Evolutionary conservation across 176 grass and related monocot species (phyloP).

Genomic region (Aegilops bicornis): DNA sequence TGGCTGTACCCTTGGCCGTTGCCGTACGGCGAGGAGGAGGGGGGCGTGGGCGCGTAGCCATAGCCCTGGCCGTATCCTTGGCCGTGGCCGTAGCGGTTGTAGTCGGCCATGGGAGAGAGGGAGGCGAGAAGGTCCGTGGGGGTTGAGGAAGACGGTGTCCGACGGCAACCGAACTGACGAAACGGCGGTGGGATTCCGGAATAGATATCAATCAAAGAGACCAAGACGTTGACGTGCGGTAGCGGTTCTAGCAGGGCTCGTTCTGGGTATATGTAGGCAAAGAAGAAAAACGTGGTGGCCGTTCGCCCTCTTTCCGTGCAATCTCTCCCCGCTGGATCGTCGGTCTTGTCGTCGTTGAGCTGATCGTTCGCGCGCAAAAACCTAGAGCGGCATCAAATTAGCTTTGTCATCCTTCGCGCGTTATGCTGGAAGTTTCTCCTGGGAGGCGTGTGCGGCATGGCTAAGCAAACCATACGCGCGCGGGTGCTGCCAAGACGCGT

Average conservation of each 20-base stretch:
- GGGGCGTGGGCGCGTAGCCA: background rate
- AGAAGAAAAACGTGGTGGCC: too few relatives aligned
- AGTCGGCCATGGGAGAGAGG: constrained; percentile 22
- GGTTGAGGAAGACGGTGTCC: background rate
- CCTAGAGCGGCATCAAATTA: background rate
- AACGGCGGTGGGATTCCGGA: background rate
- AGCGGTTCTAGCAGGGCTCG: background rate
- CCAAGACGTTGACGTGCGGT: background rate
- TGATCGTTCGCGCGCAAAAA: background rate
- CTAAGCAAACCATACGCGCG: background rate
- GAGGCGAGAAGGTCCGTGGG: background rate
- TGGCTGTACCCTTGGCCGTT: background rate
- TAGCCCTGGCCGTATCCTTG: background rate
- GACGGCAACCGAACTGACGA: background rate
- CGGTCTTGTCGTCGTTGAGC: too few relatives aligned
- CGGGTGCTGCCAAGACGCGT: background rate
- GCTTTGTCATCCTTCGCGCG: background rate
- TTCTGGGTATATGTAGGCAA: background rate
- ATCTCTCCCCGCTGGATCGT: background rate
- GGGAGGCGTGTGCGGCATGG: background rate
- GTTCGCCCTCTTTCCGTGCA: too few relatives aligned
- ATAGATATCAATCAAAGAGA: too few relatives aligned
- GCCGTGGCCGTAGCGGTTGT: constrained; percentile 44
- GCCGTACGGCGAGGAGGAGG: background rate
- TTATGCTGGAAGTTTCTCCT: background rate